Evolutionary conservation across 495 filamentous ascomycete species (phyloP), one percentile per base, ranked within the genome.

Genomic region (Aspergillus saccharolyticus): DNA sequence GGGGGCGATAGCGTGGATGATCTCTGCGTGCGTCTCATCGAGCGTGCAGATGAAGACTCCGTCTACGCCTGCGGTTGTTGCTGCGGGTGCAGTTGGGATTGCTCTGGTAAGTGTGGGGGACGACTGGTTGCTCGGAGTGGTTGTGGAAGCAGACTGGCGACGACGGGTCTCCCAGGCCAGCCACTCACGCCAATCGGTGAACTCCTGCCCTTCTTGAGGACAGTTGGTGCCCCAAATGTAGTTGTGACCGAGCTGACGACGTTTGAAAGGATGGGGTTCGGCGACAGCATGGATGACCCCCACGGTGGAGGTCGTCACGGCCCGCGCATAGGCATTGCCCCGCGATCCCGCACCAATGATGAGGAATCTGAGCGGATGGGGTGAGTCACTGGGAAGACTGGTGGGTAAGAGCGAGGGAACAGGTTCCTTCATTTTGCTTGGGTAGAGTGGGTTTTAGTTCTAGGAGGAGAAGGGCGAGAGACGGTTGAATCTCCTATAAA

Each of bases 281-380:
- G 87, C 88, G 30, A 98, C 83, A 30, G 90, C 88, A 9, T 81
- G 81, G 56, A 96, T 78, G 3, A 82, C 69, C 22, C 85, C 89
- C 55, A 82, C 78, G 51, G 79, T 85, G 8, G 80, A 77, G 5
- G 79, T 74, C 18, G 70, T 70, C 24, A 89, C 84, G 45, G 88
- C 86, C 44, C 76, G 70, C 12, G 87, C 88, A 67, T 96, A 96
- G 17, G 87, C 80, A 53, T 80, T 80, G 44, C 93, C 92, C 5
- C 92, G 84, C 17, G 88, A 90, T 19, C 94, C 93, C 12, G 90
- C 94, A 45, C 93, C 93, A 58, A 97, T 88, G 59, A 97, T 78
- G 48, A 96, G 78, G 63, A 95, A 78, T 18, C 82, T 79, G 1
- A 66, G 62, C 25, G 53, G 28, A 28, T 20, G 25, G 16, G 49